Evolutionary conservation across 306 rosid species (phyloP).

Genomic region (Vigna hirtella): DNA sequence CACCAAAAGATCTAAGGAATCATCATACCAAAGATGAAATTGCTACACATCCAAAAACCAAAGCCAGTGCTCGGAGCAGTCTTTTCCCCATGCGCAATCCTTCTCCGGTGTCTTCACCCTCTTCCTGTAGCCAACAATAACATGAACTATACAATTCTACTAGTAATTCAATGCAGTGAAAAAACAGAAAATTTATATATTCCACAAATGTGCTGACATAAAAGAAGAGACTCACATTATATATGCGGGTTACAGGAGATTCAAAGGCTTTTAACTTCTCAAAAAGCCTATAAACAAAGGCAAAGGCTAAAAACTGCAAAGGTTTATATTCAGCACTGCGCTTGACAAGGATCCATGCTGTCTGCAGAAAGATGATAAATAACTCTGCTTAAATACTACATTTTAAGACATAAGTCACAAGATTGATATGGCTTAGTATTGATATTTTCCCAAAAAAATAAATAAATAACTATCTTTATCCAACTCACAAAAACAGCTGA

Average conservation of each 20-base stretch:
- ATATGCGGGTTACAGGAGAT: conserved; percentile 65
- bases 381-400: conserved; percentile 35
- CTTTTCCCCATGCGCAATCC: conserved; percentile 95
- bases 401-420: conserved; percentile 17
- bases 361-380: conserved; percentile 63
- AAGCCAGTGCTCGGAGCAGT: conserved; percentile 79
- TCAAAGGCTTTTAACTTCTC: conserved; percentile 95
- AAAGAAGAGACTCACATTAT: conserved; percentile 63
- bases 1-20: conserved; percentile 44
- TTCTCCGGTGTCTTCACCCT: conserved; percentile 90
- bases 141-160: conserved; percentile 42
- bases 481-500: conserved; percentile 89
- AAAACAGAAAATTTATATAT: conserved; percentile 10
- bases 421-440: conserved; percentile 21
- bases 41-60: conserved; percentile 93
- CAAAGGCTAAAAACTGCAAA: conserved; percentile 86
- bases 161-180: conserved; percentile 22
- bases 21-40: conserved; percentile 79
- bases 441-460: conserved; percentile 2
- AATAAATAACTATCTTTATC: conserved; percentile 30
- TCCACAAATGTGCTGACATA: conserved; percentile 36
- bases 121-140: conserved; percentile 71
- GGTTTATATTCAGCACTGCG: conserved; percentile 88
- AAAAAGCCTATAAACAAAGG: conserved; percentile 92
- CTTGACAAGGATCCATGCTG: conserved; percentile 77